A percentile compares a stretch with the other conserved stretches of the same genome.
phyloP scores from a whole-genome alignment of 1,284 basidiomycete genomes.

The Apiotrichum brassicae region DNA sequence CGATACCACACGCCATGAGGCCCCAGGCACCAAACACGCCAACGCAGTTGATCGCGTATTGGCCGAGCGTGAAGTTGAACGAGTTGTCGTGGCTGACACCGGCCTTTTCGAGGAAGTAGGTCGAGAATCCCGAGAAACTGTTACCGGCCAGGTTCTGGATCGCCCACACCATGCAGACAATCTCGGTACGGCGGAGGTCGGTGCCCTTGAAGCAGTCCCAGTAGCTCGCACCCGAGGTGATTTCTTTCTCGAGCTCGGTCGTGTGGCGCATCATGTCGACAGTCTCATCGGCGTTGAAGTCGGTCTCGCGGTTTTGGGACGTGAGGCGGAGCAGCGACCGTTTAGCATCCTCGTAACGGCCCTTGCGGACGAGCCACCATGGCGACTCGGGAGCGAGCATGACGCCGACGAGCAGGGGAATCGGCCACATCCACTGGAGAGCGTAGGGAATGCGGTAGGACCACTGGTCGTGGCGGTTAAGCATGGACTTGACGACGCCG shows the following conservation, averaged over 20 bases:
- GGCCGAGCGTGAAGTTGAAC: constrained; percentile 46
- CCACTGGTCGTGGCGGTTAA: constrained; percentile 32
- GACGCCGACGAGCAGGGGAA: constrained; percentile 34
- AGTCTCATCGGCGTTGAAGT: constrained; percentile 45
- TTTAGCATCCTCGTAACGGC: constrained; percentile 49
- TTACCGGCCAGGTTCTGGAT: constrained; percentile 44
- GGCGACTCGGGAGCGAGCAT: constrained; percentile 25
- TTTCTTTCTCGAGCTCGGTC: constrained; percentile 32
- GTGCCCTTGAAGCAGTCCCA: constrained; percentile 49
- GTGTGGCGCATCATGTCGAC: constrained; percentile 48
- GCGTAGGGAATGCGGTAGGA: constrained; percentile 32
- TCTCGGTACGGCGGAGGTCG: constrained; percentile 42
- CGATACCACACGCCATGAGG: constrained; percentile 45
- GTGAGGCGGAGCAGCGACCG: constrained; percentile 44
- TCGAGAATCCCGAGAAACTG: constrained; percentile 31
- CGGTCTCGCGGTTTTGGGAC: constrained; percentile 30
- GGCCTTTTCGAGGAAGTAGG: constrained; percentile 49
- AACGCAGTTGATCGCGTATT: constrained; percentile 34
- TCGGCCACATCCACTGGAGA: constrained; percentile 39
- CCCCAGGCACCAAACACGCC: constrained; percentile 41
- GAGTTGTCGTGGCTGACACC: constrained; percentile 43
- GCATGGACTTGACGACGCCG: constrained; percentile 40
- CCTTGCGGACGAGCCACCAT: constrained; percentile 22
- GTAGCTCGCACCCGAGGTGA: constrained; percentile 41
- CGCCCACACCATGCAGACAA: constrained; percentile 41